Conservation (phyloP, 2,329 filamentous ascomycete genomes). For the Tolypocladium ophioglossoides region DNA sequence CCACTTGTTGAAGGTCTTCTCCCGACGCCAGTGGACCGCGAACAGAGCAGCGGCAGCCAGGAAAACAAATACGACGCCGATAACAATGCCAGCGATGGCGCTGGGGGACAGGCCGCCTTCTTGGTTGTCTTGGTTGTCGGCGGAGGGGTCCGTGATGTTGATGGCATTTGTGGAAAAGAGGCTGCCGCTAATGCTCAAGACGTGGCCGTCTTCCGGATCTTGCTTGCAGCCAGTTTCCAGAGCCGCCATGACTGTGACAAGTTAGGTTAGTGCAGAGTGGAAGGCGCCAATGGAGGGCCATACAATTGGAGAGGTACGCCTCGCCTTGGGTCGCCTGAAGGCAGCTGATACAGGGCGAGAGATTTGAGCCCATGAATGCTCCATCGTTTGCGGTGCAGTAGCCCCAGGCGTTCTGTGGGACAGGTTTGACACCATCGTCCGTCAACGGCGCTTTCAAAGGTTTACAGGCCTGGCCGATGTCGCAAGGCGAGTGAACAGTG, state of each 20-base stretch:
- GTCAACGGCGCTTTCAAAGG: constrained; percentile 27
- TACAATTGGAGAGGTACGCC: constrained; percentile 38
- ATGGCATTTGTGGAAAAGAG: constrained; percentile 27
- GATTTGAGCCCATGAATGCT: constrained; percentile 17
- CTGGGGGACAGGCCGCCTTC: constrained; percentile 29
- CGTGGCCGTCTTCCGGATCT: constrained; percentile 23
- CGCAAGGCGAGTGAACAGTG: constrained; percentile 29
- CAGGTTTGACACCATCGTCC: constrained; percentile 14
- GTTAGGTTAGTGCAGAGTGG: neutral
- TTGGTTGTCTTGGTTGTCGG: constrained; percentile 14
- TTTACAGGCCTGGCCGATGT: constrained; percentile 28
- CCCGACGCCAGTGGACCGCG: constrained; percentile 34
- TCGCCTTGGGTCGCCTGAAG: constrained; percentile 29
- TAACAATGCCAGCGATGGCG: constrained; percentile 42
- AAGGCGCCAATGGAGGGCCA: constrained; percentile 13
- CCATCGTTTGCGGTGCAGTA: constrained; percentile 31
- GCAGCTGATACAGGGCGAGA: constrained; percentile 30
- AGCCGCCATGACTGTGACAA: constrained; percentile 31
- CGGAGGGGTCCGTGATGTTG: constrained; percentile 26
- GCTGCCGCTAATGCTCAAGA: constrained; percentile 29
- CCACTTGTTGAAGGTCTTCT: constrained; percentile 20
- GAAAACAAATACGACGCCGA: constrained; percentile 33
- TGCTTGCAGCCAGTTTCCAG: constrained; percentile 38
- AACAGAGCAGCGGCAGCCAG: constrained; percentile 32
- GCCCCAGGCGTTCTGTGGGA: constrained; percentile 17